A percentile compares a stretch with the other conserved stretches of the same genome.
Conservation (phyloP, 2,329 filamentous ascomycete species). For the Penicillium capsulatum region DNA sequence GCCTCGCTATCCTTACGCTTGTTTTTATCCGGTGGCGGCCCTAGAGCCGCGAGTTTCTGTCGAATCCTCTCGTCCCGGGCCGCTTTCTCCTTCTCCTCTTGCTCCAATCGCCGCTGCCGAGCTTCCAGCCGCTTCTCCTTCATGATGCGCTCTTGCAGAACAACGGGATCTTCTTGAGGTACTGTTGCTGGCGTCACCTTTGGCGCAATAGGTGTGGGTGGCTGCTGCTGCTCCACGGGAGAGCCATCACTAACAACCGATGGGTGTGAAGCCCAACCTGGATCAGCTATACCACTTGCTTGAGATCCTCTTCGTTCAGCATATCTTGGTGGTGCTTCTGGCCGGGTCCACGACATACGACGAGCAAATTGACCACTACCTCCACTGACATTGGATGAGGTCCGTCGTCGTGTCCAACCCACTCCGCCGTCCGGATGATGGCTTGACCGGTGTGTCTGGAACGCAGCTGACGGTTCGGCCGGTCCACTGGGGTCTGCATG, state of each 20-base stretch:
- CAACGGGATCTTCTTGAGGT: constrained; percentile 43
- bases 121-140: constrained; percentile 56
- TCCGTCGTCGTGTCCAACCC: constrained; percentile 69
- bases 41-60: constrained; percentile 53
- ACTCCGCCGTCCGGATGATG: constrained; percentile 56
- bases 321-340: constrained; percentile 39
- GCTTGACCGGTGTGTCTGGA: constrained; percentile 72
- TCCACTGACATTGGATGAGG: constrained; percentile 87
- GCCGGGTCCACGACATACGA: constrained; percentile 55
- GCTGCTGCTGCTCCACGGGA: constrained; percentile 19
- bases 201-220: constrained; percentile 9
- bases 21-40: constrained; percentile 40
- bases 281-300: constrained; percentile 34
- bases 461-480: constrained; percentile 79
- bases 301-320: constrained; percentile 42
- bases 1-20: constrained; percentile 28
- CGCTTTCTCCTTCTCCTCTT: constrained; percentile 55
- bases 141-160: constrained; percentile 58
- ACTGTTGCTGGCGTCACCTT: too few species aligned
- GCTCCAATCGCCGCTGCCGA: constrained; percentile 51
- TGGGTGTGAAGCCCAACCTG: constrained; percentile 30
- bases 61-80: constrained; percentile 56
- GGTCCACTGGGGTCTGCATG: constrained; percentile 60
- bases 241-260: constrained; percentile 27
- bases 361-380: constrained; percentile 68